phyloP scores from a whole-genome alignment of 352 stramenopile species.

The Pythium chondricola region DNA sequence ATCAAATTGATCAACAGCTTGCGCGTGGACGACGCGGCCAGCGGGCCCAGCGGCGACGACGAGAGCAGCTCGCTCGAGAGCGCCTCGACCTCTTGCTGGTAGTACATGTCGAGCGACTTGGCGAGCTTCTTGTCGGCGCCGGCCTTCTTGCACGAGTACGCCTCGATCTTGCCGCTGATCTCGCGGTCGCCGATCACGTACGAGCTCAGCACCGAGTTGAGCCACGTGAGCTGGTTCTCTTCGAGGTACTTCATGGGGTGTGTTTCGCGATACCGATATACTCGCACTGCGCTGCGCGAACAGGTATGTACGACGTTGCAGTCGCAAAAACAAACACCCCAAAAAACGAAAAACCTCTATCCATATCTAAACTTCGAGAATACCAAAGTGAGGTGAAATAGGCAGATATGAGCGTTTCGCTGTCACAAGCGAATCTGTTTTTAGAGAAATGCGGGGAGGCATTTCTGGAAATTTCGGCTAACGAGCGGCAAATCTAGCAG shows the following conservation, averaged over 20 bases:
- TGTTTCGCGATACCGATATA: background rate
- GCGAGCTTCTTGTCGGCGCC: conserved; percentile 89
- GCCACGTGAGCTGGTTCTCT: conserved; percentile 84
- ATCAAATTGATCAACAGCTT: conserved; percentile 92
- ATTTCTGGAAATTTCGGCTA: no score
- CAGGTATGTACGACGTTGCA: no score
- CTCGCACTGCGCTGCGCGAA: background rate
- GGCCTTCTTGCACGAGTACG: conserved; percentile 91
- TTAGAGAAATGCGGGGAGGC: no score
- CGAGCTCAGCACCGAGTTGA: conserved; percentile 84
- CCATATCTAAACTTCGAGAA: no score
- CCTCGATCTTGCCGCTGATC: conserved; percentile 84
- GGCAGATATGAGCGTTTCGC: no score
- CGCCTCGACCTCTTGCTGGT: conserved; percentile 72
- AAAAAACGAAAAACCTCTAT: conserved; percentile 9
- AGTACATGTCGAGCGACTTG: conserved; percentile 86
- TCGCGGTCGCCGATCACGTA: conserved; percentile 86
- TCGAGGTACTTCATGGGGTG: conserved; percentile 92
- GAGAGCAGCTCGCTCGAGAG: conserved; percentile 44
- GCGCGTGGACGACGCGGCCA: conserved; percentile 68
- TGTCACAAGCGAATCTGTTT: no score
- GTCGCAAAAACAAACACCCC: conserved; percentile 1
- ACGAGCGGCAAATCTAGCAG: no score
- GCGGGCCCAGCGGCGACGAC: conserved; percentile 71
- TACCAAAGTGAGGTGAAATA: no score